Conservation (phyloP, 2,329 filamentous ascomycete genomes). For the Xylogone sp. region DNA sequence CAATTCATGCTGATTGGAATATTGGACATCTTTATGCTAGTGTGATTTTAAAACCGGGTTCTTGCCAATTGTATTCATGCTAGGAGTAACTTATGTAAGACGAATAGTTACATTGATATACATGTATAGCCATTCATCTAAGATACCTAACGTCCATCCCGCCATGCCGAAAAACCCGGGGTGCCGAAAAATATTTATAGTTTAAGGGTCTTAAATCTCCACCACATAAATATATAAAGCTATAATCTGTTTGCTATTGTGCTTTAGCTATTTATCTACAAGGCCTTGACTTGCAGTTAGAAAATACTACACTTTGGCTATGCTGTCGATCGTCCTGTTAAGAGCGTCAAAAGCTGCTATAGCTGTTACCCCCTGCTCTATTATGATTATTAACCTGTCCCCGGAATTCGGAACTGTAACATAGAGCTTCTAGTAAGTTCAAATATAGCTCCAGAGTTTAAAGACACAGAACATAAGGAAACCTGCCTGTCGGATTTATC, state of each 20-base stretch:
- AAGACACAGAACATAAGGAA: conserved; percentile 5
- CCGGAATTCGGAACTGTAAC: conserved; percentile 4
- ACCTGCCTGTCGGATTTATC: conserved; percentile 13
- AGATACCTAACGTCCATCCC: conserved; percentile 2
- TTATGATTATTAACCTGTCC: conserved; percentile 9
- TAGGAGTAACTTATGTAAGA: too few species aligned
- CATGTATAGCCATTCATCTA: too few species aligned
- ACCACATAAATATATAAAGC: conserved; percentile 2
- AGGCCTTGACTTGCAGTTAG: background rate
- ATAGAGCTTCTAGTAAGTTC: conserved; percentile 6
- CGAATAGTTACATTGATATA: too few species aligned
- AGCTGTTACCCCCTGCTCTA: conserved; percentile 9
- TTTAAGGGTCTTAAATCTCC: conserved; percentile 1
- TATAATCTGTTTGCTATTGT: conserved; percentile 3
- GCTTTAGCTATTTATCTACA: conserved; percentile 1
- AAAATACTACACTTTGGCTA: conserved; percentile 7
- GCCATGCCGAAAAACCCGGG: background rate
- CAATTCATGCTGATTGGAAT: too few species aligned
- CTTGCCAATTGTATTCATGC: too few species aligned
- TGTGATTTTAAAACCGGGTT: too few species aligned
- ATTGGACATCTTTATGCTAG: too few species aligned
- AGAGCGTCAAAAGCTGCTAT: conserved; percentile 7
- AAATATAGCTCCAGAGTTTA: conserved; percentile 1
- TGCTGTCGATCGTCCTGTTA: conserved; percentile 8
- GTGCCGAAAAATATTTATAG: background rate